Conservation (phyloP, 2,329 filamentous ascomycete genomes). For the Cadophora sp. region DNA sequence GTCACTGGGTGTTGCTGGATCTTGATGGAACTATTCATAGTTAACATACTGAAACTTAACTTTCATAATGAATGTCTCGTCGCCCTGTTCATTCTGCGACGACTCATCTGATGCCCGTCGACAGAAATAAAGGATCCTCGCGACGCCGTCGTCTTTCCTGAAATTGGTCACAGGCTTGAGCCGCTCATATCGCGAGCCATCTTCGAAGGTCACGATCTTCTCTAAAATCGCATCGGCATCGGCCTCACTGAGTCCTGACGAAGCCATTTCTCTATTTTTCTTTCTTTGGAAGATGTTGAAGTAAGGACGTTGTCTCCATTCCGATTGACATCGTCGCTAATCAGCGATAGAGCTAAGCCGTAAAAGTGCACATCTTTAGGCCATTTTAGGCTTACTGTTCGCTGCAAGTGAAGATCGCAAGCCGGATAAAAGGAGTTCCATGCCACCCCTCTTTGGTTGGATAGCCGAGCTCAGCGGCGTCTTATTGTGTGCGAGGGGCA, state of each 20-base stretch:
- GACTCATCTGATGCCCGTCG: constrained; percentile 6
- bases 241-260: background rate
- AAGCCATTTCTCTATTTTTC: background rate
- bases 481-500: no score
- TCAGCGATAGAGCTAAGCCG: no score
- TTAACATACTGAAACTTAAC: constrained; percentile 16
- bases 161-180: constrained; percentile 20
- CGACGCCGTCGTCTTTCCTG: constrained; percentile 18
- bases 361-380: no score
- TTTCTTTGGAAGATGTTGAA: no score
- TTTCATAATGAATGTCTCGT: constrained; percentile 17
- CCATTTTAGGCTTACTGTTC: no score
- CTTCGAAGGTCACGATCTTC: constrained; percentile 11
- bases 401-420: no score
- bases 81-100: background rate
- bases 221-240: constrained; percentile 15
- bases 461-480: no score
- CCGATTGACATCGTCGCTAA: no score
- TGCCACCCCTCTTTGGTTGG: no score
- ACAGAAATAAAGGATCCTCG: constrained; percentile 18
- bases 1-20: background rate
- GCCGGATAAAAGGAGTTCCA: no score
- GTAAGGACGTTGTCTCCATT: no score
- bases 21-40: background rate
- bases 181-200: constrained; percentile 20